Base-by-base conservation (phyloP, 345 rosid species). In the Gossypium herbaceum region DNA sequence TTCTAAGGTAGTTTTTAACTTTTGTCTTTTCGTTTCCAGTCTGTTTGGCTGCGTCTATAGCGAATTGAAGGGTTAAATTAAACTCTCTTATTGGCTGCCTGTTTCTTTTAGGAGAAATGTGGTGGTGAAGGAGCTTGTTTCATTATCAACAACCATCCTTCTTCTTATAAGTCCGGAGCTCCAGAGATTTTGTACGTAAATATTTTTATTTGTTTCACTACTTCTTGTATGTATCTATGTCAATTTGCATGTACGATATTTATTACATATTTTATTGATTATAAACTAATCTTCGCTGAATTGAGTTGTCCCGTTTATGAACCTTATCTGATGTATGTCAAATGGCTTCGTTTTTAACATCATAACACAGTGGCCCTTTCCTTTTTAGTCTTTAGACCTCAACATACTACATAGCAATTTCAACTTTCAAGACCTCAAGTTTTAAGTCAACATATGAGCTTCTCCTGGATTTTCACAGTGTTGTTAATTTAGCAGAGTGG, bases 51-150 rank as follows among this genome's bases (percentile, higher is more conserved):
- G 41, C 41, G 2, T 15, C 44, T 7, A 8, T 54, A 4, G 10
- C 25, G 8, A 44, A 3, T 12, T 45, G 12, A 56, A 66, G 65
- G 9, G 17, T 67, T 76, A 17, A 16, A n/a, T 67, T 76, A 17
- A 16, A 22, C 43, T 52, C 43, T 60, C 12, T 15, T 44, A 50
- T 67, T 76, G 10, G 24, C 57, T 64, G 17, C 73, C 55, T 61
- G 3, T 10, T 54, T 69, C 12, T 57, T 59, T 64, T 50, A 88
- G 92, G 86, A 84, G 72, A 77, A 79, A 78, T 88, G 92, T 52
- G 85, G 85, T 6, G 89, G 85, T 8, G 88, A 88, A 62, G 76
- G 73, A 54, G 60, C 80, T 44, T 87, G 93, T 84, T 89, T 85
- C 77, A 81, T 77, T 22, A 84, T 86, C 39, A 72, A 52, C 43